phyloP scores from a whole-genome alignment of 164 flowering plant genomes.

The Piper betle region DNA sequence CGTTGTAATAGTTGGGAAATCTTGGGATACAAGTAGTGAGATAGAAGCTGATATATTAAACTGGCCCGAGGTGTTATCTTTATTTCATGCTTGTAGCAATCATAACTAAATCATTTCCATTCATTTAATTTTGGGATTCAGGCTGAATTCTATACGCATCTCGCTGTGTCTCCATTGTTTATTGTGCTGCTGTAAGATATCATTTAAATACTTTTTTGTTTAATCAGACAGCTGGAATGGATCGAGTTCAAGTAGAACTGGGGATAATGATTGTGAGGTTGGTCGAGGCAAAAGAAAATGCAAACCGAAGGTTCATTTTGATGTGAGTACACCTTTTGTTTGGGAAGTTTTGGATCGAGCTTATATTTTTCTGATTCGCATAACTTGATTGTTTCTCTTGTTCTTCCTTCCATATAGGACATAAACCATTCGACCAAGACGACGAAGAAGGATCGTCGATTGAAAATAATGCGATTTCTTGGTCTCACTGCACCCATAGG shows the following conservation, averaged over 20 bases:
- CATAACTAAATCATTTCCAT: too few relatives aligned
- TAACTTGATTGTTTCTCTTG: too few relatives aligned
- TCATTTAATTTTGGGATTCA: too few relatives aligned
- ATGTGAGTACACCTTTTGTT: constrained; percentile 24
- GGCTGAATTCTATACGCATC: too few relatives aligned
- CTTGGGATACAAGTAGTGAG: neutral
- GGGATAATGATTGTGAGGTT: constrained; percentile 12
- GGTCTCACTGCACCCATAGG: constrained; percentile 47
- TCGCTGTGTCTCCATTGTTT: too few relatives aligned
- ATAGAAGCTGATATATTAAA: neutral
- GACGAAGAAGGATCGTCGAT: constrained; percentile 22
- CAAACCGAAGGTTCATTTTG: constrained; percentile 39
- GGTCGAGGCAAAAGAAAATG: constrained; percentile 41
- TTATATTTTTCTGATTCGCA: too few relatives aligned
- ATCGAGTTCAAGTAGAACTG: constrained; percentile 26
- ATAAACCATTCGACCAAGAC: constrained; percentile 17
- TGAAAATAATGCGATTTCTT: constrained; percentile 42
- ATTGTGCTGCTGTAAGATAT: too few relatives aligned
- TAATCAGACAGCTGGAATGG: constrained; percentile 20
- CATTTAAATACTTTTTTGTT: too few relatives aligned
- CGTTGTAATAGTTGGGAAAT: neutral
- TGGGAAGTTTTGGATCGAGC: too few relatives aligned
- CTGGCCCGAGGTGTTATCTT: too few relatives aligned
- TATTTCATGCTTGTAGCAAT: too few relatives aligned
- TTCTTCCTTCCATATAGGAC: constrained; percentile 15